Percentiles rank a stretch among this genome's conserved stretches.
phyloP scores from a whole-genome alignment of 441 rosid genomes.

The Brassica hybrid region DNA sequence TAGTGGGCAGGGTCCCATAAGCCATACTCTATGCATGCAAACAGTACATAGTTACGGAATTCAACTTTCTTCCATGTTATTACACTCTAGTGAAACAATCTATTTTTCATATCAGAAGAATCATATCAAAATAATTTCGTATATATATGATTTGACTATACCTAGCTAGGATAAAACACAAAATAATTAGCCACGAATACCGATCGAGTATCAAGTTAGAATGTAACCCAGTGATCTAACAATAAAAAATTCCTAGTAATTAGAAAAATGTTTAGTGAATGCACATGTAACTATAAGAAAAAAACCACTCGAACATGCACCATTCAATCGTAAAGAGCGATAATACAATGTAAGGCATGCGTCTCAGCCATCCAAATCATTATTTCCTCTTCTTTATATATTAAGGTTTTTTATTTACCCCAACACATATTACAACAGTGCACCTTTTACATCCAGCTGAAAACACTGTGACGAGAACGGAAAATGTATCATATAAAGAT shows the following conservation, averaged over 20 bases:
- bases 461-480: background rate
- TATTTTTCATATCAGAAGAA: background rate
- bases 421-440: background rate
- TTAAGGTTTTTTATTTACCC: background rate
- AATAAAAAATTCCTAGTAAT: background rate
- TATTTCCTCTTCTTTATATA: conserved; percentile 3
- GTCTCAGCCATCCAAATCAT: conserved; percentile 33
- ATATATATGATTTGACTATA: background rate
- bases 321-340: conserved; percentile 21
- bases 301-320: conserved; percentile 19
- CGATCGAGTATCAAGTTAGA: background rate
- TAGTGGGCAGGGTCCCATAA: conserved; percentile 8
- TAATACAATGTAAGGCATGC: conserved; percentile 38
- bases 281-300: background rate
- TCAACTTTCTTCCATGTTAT: background rate
- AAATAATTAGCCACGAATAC: background rate
- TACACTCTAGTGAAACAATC: background rate
- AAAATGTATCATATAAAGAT: background rate
- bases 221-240: background rate
- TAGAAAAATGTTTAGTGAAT: background rate
- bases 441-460: background rate
- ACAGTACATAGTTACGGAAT: conserved; percentile 1
- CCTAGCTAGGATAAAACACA: background rate
- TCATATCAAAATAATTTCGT: background rate
- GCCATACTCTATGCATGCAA: conserved; percentile 18